Evolutionary conservation across 768 basidiomycete genomes (phyloP).

Genomic region (Leccinum pellstonianum): DNA sequence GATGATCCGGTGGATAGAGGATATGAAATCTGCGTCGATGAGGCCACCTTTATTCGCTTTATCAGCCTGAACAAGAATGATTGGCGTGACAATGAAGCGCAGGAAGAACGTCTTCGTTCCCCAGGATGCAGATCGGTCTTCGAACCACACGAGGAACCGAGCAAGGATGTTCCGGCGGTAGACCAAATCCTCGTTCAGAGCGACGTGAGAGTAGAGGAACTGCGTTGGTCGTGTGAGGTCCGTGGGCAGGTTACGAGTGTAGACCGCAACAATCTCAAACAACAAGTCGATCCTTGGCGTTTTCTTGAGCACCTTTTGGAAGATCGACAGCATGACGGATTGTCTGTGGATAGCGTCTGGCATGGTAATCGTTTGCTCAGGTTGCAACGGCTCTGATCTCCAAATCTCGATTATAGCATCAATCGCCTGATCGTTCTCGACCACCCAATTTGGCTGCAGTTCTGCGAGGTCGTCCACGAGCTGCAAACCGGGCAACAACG

Average conservation of each 20-base stretch:
- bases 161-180: slow-evolving; percentile 82
- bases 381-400: slow-evolving; percentile 49
- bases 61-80: slow-evolving; percentile 72
- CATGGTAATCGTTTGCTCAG: slow-evolving; percentile 43
- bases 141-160: slow-evolving; percentile 86
- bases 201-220: slow-evolving; percentile 86
- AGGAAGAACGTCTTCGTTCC: slow-evolving; percentile 77
- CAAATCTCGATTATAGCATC: slow-evolving; percentile 74
- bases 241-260: slow-evolving; percentile 74
- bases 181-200: slow-evolving; percentile 61
- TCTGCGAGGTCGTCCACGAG: slow-evolving; percentile 75
- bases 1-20: slow-evolving; percentile 66
- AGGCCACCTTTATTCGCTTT: slow-evolving; percentile 56
- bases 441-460: slow-evolving; percentile 68
- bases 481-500: slow-evolving; percentile 68
- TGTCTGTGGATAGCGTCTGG: slow-evolving; percentile 59
- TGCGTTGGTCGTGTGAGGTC: slow-evolving; percentile 76
- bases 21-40: slow-evolving; percentile 69
- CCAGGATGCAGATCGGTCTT: slow-evolving; percentile 59
- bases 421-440: slow-evolving; percentile 62
- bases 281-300: slow-evolving; percentile 83
- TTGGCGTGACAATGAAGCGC: slow-evolving; percentile 85
- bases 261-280: slow-evolving; percentile 83
- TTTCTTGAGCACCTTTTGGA: slow-evolving; percentile 67
- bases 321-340: slow-evolving; percentile 69